These are phyloP conservation scores for Thamnidium elegans DNA, from an alignment of 192 early-diverging fungal species.

Conservation along the genomic window DNA sequence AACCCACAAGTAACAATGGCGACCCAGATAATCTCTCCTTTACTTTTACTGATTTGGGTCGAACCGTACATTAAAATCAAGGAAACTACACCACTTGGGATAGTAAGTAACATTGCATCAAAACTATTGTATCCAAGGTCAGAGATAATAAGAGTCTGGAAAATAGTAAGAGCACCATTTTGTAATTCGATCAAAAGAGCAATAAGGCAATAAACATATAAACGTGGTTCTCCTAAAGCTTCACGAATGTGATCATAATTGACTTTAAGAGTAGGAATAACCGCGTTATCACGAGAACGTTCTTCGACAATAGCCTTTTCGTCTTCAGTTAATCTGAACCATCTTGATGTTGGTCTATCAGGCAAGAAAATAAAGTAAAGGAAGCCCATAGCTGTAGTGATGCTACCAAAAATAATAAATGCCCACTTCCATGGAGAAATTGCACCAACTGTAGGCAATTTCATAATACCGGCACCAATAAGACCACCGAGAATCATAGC, in stretches of 20 bases:
- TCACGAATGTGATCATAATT: conserved; percentile 21
- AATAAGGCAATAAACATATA: conserved; percentile 13
- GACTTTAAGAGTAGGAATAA: conserved; percentile 14
- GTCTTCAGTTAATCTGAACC: conserved; percentile 14
- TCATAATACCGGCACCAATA: conserved; percentile 21
- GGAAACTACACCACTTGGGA: not conserved
- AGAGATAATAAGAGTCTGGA: conserved; percentile 8
- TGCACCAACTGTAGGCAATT: conserved; percentile 8
- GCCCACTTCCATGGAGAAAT: conserved; percentile 26
- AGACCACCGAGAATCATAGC: conserved; percentile 10
- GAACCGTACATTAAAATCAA: not conserved
- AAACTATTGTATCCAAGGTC: conserved; percentile 1
- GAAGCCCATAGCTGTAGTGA: conserved; percentile 21
- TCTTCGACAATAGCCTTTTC: conserved; percentile 30
- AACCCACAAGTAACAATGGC: not conserved
- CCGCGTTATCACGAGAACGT: conserved; percentile 27
- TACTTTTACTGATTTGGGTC: not conserved
- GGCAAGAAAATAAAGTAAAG: conserved; percentile 28
- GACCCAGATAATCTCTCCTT: not conserved
- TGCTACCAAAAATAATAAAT: conserved; percentile 23
- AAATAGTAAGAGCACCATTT: conserved; percentile 27
- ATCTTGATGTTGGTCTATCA: conserved; percentile 18
- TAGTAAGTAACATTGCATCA: conserved; percentile 11
- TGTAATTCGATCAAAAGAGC: conserved; percentile 18
- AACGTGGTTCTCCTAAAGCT: conserved; percentile 21